Evolutionary conservation across 2,329 filamentous ascomycete genomes (phyloP), one percentile per base, ranked within the genome.

Genomic region (Emergomyces orientalis): DNA sequence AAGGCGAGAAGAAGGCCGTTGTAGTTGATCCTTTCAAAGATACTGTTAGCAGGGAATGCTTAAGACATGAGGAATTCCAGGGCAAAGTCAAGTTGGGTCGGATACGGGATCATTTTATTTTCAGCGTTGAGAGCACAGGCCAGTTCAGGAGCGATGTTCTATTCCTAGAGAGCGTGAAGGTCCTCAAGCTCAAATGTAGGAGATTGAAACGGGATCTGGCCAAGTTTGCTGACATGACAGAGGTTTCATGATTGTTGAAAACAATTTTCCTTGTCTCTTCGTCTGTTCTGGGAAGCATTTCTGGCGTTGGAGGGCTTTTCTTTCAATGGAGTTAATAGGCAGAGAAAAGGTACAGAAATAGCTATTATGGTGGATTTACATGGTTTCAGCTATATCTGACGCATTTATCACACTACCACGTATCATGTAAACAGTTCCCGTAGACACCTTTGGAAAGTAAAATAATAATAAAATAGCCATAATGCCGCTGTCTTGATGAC

Each of bases 21-120:
- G 93, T 99, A 1, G 79, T 80, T 66, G 87, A 97, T 74, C 80
- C 93, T 1, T 95, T 97, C 86, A 90, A 89, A 71, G 95, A 99
- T 75, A 97, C 93, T 0, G 93, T 99, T 65, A 95, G 89, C 76
- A 85, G 94, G 68, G 95, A 99, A 78, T 94, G 89, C 71, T 77
- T 99, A 72, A 86, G 94, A 59, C 93, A 99, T 74, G 82, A 87
- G 32, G 94, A 97, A 78, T 97, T 99, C 78, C 86, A 94, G 77
- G 90, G 87, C 73, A 99, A 97, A 81, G 94, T 99, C 67, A 92
- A 91, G 81, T 84, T 99, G 39, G 94, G 94, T 52, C 84, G 95
- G 62, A 81, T 91, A 70, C 83, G 91, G 67, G 94, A 99, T 75
- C 95, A 99, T 79, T 99, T 99, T 76, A 97, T 99, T 76, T 99